Percentiles rank a stretch among this genome's conserved stretches.
Conservation (phyloP, 371 early-diverging fungal genomes). For the Rhizopus microsporus region DNA sequence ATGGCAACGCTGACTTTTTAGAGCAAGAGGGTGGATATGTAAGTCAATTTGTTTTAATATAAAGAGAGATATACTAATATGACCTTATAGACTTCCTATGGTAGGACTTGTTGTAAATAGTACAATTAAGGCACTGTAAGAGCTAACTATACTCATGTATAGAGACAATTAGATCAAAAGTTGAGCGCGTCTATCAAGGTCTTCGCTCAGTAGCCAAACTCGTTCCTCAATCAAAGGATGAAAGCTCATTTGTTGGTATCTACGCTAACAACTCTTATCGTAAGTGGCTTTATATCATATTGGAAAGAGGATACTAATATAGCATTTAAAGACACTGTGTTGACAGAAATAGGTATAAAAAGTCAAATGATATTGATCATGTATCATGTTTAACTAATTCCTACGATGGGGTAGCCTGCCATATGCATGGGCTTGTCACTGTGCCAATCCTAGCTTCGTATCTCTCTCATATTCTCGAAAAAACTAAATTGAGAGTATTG, state of each 20-base stretch:
- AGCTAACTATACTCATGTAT: background rate
- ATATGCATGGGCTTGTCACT: constrained; percentile 40
- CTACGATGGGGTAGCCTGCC: constrained; percentile 30
- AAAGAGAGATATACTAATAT: constrained; percentile 20
- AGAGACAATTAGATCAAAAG: constrained; percentile 28
- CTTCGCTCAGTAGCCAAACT: constrained; percentile 34
- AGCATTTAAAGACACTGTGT: constrained; percentile 27
- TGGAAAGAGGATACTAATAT: background rate
- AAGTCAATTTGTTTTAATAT: constrained; percentile 22
- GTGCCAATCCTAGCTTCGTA: constrained; percentile 44
- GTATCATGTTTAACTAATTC: constrained; percentile 1
- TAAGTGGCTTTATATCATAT: constrained; percentile 20
- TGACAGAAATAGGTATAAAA: constrained; percentile 41
- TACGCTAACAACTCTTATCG: constrained; percentile 49
- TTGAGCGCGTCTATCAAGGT: constrained; percentile 26
- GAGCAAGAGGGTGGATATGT: constrained; percentile 28
- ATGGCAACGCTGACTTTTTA: constrained; percentile 31
- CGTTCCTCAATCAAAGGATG: constrained; percentile 44
- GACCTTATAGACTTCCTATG: constrained; percentile 28
- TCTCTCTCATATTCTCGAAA: constrained; percentile 29
- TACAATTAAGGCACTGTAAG: background rate
- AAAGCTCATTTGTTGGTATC: constrained; percentile 54
- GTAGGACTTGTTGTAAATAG: constrained; percentile 9
- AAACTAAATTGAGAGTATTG: constrained; percentile 32
- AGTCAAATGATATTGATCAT: background rate